Base-by-base conservation (phyloP, 129 eudicot species). In the Heracleum sosnowskyi region DNA sequence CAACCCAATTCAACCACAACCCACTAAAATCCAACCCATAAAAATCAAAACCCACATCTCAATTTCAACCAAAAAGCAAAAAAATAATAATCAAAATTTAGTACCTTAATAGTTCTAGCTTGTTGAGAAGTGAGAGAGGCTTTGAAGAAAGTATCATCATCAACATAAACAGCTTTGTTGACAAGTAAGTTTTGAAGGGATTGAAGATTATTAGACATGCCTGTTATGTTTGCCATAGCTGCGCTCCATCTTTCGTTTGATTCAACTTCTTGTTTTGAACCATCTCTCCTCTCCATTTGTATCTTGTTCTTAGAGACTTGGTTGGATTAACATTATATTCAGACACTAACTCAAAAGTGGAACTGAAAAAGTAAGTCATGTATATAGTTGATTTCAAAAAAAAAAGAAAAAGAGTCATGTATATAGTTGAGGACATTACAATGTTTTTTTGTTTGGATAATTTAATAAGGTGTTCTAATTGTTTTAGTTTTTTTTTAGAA, bases 61-160 rank as follows among this genome's bases (percentile, higher is more conserved):
- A 73, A 73, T 36, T 34, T n/a, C 40, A 69, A 42, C 17, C 75
- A 51, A 46, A 66, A 62, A 11, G 11, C 47, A 2, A 44, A 44
- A 44, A 44, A 44, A 1, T 3, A 44, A 11, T 11, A 2, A 44
- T n/a, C n/a, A n/a, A 13, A 44, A 22, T 4, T 7, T 0, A 4
- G 18, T 44, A 94, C 98, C 96, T 95, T 95, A 83, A 95, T 95
- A 5, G 92, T 80, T 55, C 95, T 91, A 66, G 97, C 95, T 87
- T 95, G 99, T 75, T 92, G 86, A 83, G 97, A 87, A 86, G 80
- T 84, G 66, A 92, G 90, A 35, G 96, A 90, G 49, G 99, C 99
- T 75, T 82, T 90, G 78, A 89, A 82, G 78, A 88, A 95, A 73
- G 95, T 83, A 13, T 92, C 91, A 15, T 87, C 89, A 74, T 95